A percentile compares a stretch with the other conserved stretches of the same genome.
Evolutionary conservation across 306 rosid species (phyloP).

Genomic region (Luffa acutangula): DNA sequence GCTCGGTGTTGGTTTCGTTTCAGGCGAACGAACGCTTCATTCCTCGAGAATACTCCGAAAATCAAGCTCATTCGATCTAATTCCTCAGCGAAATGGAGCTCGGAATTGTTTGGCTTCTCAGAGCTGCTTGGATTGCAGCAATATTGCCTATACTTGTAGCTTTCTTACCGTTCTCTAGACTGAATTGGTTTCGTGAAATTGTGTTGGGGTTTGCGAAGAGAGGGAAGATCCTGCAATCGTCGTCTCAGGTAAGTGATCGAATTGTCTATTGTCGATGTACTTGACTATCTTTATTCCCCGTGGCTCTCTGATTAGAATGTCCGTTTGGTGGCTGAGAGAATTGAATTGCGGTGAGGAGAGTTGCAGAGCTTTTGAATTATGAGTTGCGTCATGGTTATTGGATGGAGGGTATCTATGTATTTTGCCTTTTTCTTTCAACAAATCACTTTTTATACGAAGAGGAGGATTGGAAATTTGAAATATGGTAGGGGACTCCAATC

Average conservation of each 20-base stretch:
- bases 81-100: conserved; percentile 29
- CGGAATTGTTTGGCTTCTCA: conserved; percentile 37
- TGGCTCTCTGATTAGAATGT: not conserved
- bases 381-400: not conserved
- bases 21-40: not conserved
- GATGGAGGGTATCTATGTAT: not conserved
- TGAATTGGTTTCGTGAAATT: conserved; percentile 25
- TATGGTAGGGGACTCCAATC: not conserved
- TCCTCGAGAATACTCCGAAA: not conserved
- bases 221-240: conserved; percentile 60
- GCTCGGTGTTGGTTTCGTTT: not conserved
- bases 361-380: not conserved
- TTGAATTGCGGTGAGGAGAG: not conserved
- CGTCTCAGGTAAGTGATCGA: conserved; percentile 34
- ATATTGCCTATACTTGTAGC: conserved; percentile 54
- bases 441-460: not conserved
- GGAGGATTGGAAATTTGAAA: not conserved
- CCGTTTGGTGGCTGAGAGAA: conserved; percentile 1
- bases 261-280: not conserved
- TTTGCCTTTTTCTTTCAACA: too few relatives aligned
- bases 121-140: conserved; percentile 59
- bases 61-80: not conserved
- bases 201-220: conserved; percentile 40
- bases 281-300: not conserved
- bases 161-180: conserved; percentile 36